Conservation (phyloP, 164 flowering plant species). For the Malania oleifera region DNA sequence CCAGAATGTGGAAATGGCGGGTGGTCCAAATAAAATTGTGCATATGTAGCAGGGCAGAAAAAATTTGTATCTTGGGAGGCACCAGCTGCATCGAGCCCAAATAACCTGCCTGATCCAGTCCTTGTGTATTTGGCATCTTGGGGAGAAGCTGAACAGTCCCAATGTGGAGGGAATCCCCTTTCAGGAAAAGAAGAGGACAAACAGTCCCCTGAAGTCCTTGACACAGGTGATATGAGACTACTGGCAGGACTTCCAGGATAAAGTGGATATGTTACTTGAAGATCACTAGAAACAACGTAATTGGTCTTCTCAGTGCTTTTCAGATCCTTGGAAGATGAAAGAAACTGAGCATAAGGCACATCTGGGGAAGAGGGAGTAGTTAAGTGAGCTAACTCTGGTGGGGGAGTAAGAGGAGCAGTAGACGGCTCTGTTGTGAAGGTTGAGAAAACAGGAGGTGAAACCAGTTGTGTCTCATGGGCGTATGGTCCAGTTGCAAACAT, state of each 20-base stretch:
- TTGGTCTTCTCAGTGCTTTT: constrained; percentile 42
- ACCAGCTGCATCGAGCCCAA: constrained; percentile 38
- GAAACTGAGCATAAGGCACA: constrained; percentile 88
- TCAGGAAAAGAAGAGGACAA: constrained; percentile 63
- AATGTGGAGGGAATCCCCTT: constrained; percentile 44
- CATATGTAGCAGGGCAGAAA: constrained; percentile 94
- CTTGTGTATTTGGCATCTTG: constrained; percentile 46
- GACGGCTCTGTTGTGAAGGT: constrained; percentile 96
- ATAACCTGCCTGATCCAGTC: constrained; percentile 47
- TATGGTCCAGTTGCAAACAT: constrained; percentile 94
- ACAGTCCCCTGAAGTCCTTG: constrained; percentile 59
- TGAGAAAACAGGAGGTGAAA: constrained; percentile 97
- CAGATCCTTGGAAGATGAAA: constrained; percentile 64
- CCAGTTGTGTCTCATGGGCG: constrained; percentile 89
- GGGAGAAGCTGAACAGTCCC: constrained; percentile 55
- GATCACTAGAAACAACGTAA: constrained; percentile 55
- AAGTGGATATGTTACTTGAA: constrained; percentile 77
- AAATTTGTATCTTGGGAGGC: constrained; percentile 71
- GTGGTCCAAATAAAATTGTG: constrained; percentile 86
- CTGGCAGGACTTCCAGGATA: constrained; percentile 91
- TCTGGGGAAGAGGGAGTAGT: constrained; percentile 99
- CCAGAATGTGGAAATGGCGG: constrained; percentile 64
- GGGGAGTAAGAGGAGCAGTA: constrained; percentile 95
- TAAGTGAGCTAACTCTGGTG: constrained; percentile 83
- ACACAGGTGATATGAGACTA: constrained; percentile 65